phyloP scores from a whole-genome alignment of 2,329 filamentous ascomycete genomes.

The Xylaria sp. region DNA sequence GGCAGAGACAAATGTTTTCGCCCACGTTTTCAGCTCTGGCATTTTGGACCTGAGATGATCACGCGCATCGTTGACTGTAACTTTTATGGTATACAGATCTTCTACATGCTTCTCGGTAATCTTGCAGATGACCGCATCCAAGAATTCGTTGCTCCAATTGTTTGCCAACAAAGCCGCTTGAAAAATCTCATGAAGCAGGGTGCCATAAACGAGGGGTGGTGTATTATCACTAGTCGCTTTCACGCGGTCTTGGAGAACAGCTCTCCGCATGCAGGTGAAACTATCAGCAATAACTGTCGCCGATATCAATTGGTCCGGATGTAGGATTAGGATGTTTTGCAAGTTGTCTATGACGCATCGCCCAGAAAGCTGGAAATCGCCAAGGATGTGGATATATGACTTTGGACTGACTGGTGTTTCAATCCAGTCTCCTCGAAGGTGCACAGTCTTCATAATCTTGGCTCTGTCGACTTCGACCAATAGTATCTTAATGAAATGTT shows the following conservation, averaged over 20 bases:
- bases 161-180: constrained; percentile 89
- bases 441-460: constrained; percentile 73
- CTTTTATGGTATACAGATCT: constrained; percentile 87
- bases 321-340: constrained; percentile 86
- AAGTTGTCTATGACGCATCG: constrained; percentile 85
- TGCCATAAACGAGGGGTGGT: constrained; percentile 88
- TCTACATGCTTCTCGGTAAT: constrained; percentile 84
- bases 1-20: constrained; percentile 78
- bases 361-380: constrained; percentile 74
- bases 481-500: constrained; percentile 72
- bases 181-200: constrained; percentile 93
- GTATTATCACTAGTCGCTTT: constrained; percentile 87
- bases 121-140: constrained; percentile 73
- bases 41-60: constrained; percentile 87
- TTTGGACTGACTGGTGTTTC: constrained; percentile 80
- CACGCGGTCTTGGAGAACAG: constrained; percentile 93
- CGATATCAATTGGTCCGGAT: constrained; percentile 95
- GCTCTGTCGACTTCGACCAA: constrained; percentile 83
- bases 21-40: constrained; percentile 84
- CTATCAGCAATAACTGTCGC: constrained; percentile 97
- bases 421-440: constrained; percentile 86
- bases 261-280: constrained; percentile 88
- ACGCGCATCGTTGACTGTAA: constrained; percentile 76
- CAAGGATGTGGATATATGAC: constrained; percentile 87
- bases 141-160: constrained; percentile 77